Evolutionary conservation across 2,329 filamentous ascomycete genomes (phyloP).

Genomic region (Apiospora rasikravindrae): DNA sequence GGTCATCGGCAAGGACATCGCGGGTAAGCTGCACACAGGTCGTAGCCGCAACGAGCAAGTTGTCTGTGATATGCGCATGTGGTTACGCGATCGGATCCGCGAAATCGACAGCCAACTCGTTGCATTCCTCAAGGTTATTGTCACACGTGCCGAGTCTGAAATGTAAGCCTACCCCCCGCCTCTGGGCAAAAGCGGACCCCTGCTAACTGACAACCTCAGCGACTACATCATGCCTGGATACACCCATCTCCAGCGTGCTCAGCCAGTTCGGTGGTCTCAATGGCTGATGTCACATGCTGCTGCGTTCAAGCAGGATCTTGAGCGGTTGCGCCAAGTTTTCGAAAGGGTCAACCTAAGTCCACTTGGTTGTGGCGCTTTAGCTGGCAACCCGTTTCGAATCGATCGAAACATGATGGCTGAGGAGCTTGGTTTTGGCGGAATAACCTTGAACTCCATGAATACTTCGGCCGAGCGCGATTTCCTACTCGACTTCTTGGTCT

Average conservation of each 20-base stretch:
- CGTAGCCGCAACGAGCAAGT: constrained; percentile 91
- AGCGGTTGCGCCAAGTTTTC: constrained; percentile 70
- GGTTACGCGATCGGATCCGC: constrained; percentile 77
- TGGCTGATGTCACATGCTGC: constrained; percentile 74
- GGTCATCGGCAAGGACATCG: constrained; percentile 83
- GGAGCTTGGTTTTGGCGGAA: constrained; percentile 74
- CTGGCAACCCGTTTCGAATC: constrained; percentile 77
- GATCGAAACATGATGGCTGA: constrained; percentile 73
- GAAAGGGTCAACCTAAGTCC: constrained; percentile 69
- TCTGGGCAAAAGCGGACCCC: constrained; percentile 21
- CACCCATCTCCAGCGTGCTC: constrained; percentile 76
- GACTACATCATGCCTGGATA: constrained; percentile 77
- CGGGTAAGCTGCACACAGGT: constrained; percentile 87
- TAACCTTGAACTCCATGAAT: constrained; percentile 73
- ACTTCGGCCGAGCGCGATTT: constrained; percentile 72
- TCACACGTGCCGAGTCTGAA: constrained; percentile 69
- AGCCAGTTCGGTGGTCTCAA: constrained; percentile 76
- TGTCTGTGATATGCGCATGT: constrained; percentile 88
- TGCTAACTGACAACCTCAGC: constrained; percentile 23
- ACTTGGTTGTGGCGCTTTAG: constrained; percentile 73
- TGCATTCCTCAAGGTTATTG: constrained; percentile 70
- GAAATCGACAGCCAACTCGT: constrained; percentile 72
- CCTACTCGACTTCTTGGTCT: constrained; percentile 73
- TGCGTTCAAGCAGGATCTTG: constrained; percentile 69
- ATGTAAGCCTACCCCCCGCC: constrained; percentile 47